Evolutionary conservation across 441 rosid genomes (phyloP), one percentile per base, ranked within the genome.

Genomic region (Pelargonium citronellum): DNA sequence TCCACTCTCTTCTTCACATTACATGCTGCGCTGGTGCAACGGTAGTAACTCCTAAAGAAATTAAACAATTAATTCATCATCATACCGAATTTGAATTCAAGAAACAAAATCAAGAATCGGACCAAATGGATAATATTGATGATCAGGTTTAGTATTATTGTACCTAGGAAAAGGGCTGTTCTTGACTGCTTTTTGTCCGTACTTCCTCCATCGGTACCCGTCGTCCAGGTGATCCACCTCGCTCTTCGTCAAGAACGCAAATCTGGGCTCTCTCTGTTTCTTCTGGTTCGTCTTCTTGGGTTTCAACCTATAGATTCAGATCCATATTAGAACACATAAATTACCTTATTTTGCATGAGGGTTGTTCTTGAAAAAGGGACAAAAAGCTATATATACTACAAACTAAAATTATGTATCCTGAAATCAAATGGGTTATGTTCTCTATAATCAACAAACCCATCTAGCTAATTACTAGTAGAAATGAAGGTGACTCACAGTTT

Each of bases 1-100:
- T 87, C 90, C 5, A 87, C 90, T 70, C 92, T 76, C 81, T 87
- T 87, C 82, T 89, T 89, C 79, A 89, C 89, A 79, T 82, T 85
- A 79, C 94, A 87, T 37, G 88, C 82, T 19, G 83, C 78, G 27
- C 71, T 84, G 72, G 90, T 87, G 90, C 92, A 87, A 75, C 92
- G 92, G 67, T 86, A 87, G 73, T 87, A 87, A 73, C 84, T 86
- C 88, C 92, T 87, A 13, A 0, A 37, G 37, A 3, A 30, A 30
- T 30, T 30, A 30, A 30, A 71, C 62, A 49, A 15, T 11, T 11
- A 9, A 30, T 46, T 24, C 12, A 27, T 67, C 22, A 19, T 1
- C 60, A 57, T 19, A 62, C 15, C 4, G 2, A 37, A 37, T 6
- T 37, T 37, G 41, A 37, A 37, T 37, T 37, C 41, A 37, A 37